Conservation (phyloP, 2,329 filamentous ascomycete genomes). For the Hymenoscyphus occultus region DNA sequence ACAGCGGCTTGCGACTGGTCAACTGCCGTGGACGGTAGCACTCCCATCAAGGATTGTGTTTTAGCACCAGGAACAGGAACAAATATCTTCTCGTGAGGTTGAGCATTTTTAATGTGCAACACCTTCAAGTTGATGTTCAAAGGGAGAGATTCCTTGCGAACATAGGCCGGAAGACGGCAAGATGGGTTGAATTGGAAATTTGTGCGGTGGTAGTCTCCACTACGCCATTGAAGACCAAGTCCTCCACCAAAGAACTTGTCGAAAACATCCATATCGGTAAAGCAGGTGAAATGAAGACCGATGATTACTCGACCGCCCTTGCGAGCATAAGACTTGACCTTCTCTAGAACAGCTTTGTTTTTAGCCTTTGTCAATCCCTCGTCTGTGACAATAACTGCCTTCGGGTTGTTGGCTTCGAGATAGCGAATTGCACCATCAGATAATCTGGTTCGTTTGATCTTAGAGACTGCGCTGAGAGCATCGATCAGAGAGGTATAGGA, state of each 20-base stretch:
- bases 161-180: slow-evolving; percentile 16
- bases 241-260: slow-evolving; percentile 24
- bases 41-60: slow-evolving; percentile 17
- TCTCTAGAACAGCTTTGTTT: slow-evolving; percentile 27
- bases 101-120: slow-evolving; percentile 31
- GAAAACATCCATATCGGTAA: slow-evolving; percentile 25
- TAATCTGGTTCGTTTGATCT: slow-evolving; percentile 22
- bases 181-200: slow-evolving; percentile 25
- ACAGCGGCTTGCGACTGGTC: slow-evolving; percentile 29
- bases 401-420: slow-evolving; percentile 26
- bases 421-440: slow-evolving; percentile 21
- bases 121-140: slow-evolving; percentile 34
- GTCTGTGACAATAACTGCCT: slow-evolving; percentile 32
- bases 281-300: slow-evolving; percentile 30
- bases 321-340: slow-evolving; percentile 26
- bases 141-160: slow-evolving; percentile 20
- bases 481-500: slow-evolving; percentile 21
- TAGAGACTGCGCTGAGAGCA: slow-evolving; percentile 14
- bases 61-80: slow-evolving; percentile 21
- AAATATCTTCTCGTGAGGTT: slow-evolving; percentile 31
- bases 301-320: slow-evolving; percentile 32
- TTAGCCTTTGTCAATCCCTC: slow-evolving; percentile 22
- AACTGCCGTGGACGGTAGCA: slow-evolving; percentile 19
- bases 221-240: slow-evolving; percentile 29
- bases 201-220: slow-evolving; percentile 27